Evolutionary conservation across 306 rosid genomes (phyloP), one percentile per base, ranked within the genome.

Genomic region (Quercus engelmannii): DNA sequence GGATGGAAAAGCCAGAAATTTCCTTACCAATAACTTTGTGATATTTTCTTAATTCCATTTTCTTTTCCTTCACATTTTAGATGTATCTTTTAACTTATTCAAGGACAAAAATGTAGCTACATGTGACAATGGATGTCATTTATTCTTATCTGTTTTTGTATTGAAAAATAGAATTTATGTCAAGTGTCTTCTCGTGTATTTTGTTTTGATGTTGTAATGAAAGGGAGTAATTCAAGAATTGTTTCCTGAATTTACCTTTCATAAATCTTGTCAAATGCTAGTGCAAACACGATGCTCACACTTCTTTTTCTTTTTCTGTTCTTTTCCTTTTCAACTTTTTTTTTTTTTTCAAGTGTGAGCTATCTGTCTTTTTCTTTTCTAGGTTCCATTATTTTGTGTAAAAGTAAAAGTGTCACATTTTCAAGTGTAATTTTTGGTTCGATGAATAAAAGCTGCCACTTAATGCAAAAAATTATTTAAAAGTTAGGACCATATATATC

Each of bases 1-100:
- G 97, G 97, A 87, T 83, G 87, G 82, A 83, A 91, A 70, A 30
- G 81, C 78, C 79, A 77, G 83, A 79, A 65, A 59, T 85, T 91
- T 87, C 86, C 85, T 81, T 85, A 49, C 89, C 90, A 78, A 74
- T 80, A 85, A 72, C 71, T 57, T 72, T 6, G 21, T 63, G 90
- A 89, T 86, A 71, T 86, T 89, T 87, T 69, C 46, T 71, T 69
- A 12, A 38, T 79, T n/a, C 14, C 52, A 41, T 10, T 43, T 72
- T 28, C 31, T 43, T 46, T 21, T 65, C 17, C 59, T 72, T 25
- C 72, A 65, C 65, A 73, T 78, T 84, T 82, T 26, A 55, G 73
- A 75, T 83, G 74, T 80, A 12, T 71, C 23, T 74, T 30, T 70
- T 26, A 70, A 74, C 74, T 76, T 65, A 84, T 83, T 78, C 72